phyloP scores from a whole-genome alignment of 169 alveolate genomes.

The Toxoplasma gondii region DNA sequence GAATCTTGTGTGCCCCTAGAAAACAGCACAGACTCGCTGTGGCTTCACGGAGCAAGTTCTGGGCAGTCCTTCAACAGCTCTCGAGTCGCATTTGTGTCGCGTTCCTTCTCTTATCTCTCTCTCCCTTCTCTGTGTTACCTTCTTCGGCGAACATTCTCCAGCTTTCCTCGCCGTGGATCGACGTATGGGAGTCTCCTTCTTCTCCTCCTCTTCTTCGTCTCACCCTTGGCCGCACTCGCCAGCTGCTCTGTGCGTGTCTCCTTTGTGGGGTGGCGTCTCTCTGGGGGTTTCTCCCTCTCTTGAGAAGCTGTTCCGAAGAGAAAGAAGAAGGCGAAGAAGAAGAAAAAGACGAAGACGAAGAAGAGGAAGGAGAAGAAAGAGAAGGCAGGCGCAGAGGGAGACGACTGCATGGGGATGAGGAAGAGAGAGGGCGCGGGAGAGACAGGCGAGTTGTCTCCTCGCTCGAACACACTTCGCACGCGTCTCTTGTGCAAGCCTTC shows the following conservation, averaged over 20 bases:
- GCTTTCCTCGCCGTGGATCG: neutral
- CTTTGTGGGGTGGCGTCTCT: neutral
- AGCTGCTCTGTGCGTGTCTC: neutral
- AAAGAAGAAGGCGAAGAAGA: neutral
- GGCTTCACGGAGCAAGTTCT: too few relatives aligned
- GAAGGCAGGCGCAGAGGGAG: neutral
- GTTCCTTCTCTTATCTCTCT: too few relatives aligned
- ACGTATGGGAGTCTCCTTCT: neutral
- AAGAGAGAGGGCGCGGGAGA: neutral
- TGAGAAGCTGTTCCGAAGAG: neutral
- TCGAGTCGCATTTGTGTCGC: too few relatives aligned
- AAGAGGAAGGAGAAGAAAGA: neutral
- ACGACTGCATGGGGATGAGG: neutral
- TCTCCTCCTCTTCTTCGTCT: neutral
- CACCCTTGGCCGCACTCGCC: conserved; percentile 5
- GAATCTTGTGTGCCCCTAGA: too few relatives aligned
- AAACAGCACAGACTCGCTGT: too few relatives aligned
- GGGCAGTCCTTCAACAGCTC: too few relatives aligned
- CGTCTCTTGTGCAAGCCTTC: neutral
- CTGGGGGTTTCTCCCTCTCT: neutral
- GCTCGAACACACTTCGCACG: neutral
- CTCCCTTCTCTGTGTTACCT: too few relatives aligned
- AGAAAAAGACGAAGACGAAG: neutral
- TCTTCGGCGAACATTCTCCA: neutral
- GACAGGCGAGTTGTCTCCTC: too few relatives aligned